Evolutionary conservation across 192 early-diverging fungal species (phyloP).

Genomic region (Coemansia sp.): DNA sequence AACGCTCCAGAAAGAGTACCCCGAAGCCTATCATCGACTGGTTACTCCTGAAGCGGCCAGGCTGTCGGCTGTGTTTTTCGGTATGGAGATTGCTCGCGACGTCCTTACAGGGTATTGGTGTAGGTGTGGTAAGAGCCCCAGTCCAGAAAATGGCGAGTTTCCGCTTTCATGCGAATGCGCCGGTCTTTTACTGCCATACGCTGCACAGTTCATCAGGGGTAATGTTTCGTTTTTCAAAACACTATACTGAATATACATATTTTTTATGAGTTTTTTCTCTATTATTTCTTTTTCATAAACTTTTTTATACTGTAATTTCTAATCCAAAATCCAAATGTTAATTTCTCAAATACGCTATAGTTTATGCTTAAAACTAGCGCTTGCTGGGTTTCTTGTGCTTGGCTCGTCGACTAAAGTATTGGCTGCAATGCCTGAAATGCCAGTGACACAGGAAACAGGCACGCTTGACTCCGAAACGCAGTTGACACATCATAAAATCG

Average conservation of each 20-base stretch:
- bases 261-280: conserved; percentile 1
- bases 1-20: conserved; percentile 14
- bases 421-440: not conserved
- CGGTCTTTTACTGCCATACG: conserved; percentile 14
- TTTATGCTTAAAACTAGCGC: not conserved
- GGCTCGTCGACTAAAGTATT: not conserved
- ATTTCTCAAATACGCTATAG: not conserved
- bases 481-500: not conserved
- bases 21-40: conserved; percentile 6
- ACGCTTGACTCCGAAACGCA: not conserved
- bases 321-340: not conserved
- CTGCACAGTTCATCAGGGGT: conserved; percentile 13
- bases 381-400: not conserved
- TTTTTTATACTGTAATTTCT: not conserved
- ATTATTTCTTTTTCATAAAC: not conserved
- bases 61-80: conserved; percentile 22
- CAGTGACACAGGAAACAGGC: not conserved
- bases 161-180: conserved; percentile 27
- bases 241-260: not conserved
- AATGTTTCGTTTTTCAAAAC: not conserved
- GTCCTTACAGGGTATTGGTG: conserved; percentile 46
- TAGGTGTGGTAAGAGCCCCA: conserved; percentile 17
- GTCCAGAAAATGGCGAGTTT: not conserved
- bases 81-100: conserved; percentile 31
- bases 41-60: conserved; percentile 4